Percentiles rank a stretch among this genome's conserved stretches.
Evolutionary conservation across 2,329 filamentous ascomycete genomes (phyloP).

Genomic region (Diaporthe helianthi): DNA sequence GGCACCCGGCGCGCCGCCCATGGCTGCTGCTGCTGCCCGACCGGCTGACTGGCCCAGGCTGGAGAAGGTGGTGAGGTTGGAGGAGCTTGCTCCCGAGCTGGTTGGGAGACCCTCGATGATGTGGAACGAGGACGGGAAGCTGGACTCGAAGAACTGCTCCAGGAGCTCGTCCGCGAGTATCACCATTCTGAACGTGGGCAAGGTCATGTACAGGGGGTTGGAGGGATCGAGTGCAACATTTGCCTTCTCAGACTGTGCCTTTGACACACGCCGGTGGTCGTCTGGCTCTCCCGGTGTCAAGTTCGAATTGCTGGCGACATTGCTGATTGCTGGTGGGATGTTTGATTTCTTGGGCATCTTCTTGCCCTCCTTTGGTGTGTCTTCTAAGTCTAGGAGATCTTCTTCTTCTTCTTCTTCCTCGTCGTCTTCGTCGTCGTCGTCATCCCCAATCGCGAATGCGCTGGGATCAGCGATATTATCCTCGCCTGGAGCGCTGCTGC

Average conservation of each 20-base stretch:
- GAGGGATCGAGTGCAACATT: conserved; percentile 92
- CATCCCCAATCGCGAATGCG: conserved; percentile 79
- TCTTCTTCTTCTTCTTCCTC: conserved; percentile 56
- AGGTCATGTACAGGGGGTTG: conserved; percentile 91
- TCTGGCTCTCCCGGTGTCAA: conserved; percentile 39
- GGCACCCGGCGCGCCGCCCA: conserved; percentile 49
- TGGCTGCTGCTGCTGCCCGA: conserved; percentile 49
- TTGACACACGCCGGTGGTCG: conserved; percentile 56
- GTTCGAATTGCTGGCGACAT: conserved; percentile 35
- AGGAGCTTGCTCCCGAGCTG: conserved; percentile 55
- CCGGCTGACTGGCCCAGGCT: conserved; percentile 67
- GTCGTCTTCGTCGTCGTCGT: conserved; percentile 66
- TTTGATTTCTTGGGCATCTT: conserved; percentile 34
- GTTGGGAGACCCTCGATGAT: conserved; percentile 70
- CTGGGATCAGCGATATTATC: conserved; percentile 47
- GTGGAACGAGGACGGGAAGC: conserved; percentile 91
- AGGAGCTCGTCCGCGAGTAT: conserved; percentile 94
- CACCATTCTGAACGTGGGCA: conserved; percentile 98
- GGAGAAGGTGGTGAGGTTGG: conserved; percentile 85
- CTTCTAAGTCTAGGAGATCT: conserved; percentile 67
- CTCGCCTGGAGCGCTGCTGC: conserved; percentile 35
- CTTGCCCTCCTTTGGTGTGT: conserved; percentile 47
- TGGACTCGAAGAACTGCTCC: conserved; percentile 96
- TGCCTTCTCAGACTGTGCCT: conserved; percentile 75
- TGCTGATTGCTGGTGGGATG: conserved; percentile 39